These are phyloP conservation scores for Citrullus amarus DNA, from an alignment of 306 rosid species.

Conservation along the genomic window DNA sequence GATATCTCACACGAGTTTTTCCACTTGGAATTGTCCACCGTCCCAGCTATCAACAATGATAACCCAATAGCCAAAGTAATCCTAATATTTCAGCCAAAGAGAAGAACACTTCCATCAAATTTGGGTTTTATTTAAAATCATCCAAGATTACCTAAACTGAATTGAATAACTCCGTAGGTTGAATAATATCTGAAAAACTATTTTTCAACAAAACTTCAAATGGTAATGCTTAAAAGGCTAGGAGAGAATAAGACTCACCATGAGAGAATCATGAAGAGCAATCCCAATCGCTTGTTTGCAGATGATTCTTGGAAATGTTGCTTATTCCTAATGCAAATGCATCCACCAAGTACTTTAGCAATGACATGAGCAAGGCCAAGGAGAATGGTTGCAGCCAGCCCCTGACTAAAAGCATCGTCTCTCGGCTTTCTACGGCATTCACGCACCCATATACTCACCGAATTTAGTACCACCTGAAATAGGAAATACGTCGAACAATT, in stretches of 20 bases:
- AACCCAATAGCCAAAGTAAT: conserved; percentile 29
- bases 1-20: conserved; percentile 47
- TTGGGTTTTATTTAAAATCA: neutral
- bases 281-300: conserved; percentile 43
- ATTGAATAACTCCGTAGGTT: neutral
- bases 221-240: neutral
- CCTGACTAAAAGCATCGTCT: conserved; percentile 51
- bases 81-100: conserved; percentile 29
- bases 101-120: neutral
- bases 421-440: conserved; percentile 65
- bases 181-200: neutral
- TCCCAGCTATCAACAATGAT: conserved; percentile 46
- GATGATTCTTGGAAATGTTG: conserved; percentile 20
- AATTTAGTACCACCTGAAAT: conserved; percentile 34
- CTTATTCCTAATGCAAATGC: conserved; percentile 43
- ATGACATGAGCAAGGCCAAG: conserved; percentile 40
- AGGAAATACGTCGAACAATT: conserved; percentile 1
- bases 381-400: conserved; percentile 53
- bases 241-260: conserved; percentile 32
- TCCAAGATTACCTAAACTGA: neutral
- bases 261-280: conserved; percentile 41
- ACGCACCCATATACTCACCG: conserved; percentile 25
- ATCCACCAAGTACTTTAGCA: conserved; percentile 61
- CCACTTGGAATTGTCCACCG: conserved; percentile 48
- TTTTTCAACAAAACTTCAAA: neutral